Percentiles rank a stretch among this genome's conserved stretches.
Evolutionary conservation across 2,329 filamentous ascomycete species (phyloP).

Genomic region (Apiospora sp.): DNA sequence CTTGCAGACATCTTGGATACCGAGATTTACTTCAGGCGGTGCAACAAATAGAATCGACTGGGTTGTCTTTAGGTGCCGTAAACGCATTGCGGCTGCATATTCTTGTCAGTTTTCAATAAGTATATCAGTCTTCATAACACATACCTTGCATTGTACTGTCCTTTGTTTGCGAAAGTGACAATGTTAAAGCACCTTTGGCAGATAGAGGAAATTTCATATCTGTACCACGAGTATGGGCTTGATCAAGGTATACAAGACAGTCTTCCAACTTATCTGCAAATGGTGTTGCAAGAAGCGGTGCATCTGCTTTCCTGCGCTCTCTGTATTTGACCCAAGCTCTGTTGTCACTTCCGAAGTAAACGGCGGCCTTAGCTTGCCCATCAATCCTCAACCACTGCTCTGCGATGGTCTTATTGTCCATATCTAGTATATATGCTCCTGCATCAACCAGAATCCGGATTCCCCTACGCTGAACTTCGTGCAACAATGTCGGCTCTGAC

Average conservation of each 20-base stretch:
- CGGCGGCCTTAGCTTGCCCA: constrained; percentile 38
- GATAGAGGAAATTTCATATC: constrained; percentile 61
- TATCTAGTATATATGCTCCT: constrained; percentile 60
- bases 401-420: constrained; percentile 38
- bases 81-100: constrained; percentile 69
- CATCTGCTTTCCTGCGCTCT: constrained; percentile 35
- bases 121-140: too few species aligned
- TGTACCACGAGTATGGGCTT: constrained; percentile 64
- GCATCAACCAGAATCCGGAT: constrained; percentile 56
- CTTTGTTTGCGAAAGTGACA: too few species aligned
- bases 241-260: constrained; percentile 47
- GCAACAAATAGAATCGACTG: constrained; percentile 57
- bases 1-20: constrained; percentile 4
- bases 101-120: too few species aligned
- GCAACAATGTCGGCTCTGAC: too few species aligned
- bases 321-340: constrained; percentile 35
- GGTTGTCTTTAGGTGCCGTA: constrained; percentile 63
- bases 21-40: constrained; percentile 54
- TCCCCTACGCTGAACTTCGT: too few species aligned
- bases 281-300: constrained; percentile 59
- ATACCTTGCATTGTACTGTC: too few species aligned
- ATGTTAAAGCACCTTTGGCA: constrained; percentile 59
- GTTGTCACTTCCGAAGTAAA: background rate
- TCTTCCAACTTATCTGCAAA: constrained; percentile 59
- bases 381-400: constrained; percentile 57